phyloP scores from a whole-genome alignment of 2,329 filamentous ascomycete species.

The Pseudogymnoascus sp. region DNA sequence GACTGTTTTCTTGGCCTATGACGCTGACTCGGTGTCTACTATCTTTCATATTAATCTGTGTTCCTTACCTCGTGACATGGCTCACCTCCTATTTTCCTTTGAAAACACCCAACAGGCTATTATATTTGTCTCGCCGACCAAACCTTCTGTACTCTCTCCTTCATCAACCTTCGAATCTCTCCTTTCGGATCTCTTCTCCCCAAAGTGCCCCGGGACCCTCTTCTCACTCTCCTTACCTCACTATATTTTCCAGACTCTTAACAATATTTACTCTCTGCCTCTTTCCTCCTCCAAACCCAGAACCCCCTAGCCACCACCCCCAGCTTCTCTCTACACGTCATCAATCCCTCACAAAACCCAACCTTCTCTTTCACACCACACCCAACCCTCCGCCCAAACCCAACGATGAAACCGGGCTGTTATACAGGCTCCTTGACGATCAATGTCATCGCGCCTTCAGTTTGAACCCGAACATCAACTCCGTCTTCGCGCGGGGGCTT shows the following conservation, averaged over 20 bases:
- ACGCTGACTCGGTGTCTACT: no score
- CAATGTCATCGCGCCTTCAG: background rate
- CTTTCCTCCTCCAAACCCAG: background rate
- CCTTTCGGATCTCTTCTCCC: slow-evolving; percentile 1
- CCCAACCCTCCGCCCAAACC: background rate
- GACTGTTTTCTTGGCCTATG: no score
- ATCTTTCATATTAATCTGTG: background rate
- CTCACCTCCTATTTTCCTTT: background rate
- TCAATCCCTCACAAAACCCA: background rate
- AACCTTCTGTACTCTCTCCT: background rate
- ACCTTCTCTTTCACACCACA: background rate
- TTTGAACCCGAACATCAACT: background rate
- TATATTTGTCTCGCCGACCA: background rate
- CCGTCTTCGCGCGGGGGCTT: background rate
- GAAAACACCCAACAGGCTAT: background rate
- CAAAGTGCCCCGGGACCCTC: background rate
- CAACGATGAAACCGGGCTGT: background rate
- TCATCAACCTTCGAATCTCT: background rate
- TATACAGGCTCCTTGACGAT: background rate
- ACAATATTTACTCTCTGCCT: background rate
- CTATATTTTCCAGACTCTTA: background rate
- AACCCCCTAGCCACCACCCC: background rate
- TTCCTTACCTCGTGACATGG: background rate
- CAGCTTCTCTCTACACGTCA: no score
- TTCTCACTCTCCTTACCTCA: background rate